Percentiles rank a stretch among this genome's conserved stretches.
Conservation (phyloP, 2,329 filamentous ascomycete species). For the Sphaerostilbella broomeana region DNA sequence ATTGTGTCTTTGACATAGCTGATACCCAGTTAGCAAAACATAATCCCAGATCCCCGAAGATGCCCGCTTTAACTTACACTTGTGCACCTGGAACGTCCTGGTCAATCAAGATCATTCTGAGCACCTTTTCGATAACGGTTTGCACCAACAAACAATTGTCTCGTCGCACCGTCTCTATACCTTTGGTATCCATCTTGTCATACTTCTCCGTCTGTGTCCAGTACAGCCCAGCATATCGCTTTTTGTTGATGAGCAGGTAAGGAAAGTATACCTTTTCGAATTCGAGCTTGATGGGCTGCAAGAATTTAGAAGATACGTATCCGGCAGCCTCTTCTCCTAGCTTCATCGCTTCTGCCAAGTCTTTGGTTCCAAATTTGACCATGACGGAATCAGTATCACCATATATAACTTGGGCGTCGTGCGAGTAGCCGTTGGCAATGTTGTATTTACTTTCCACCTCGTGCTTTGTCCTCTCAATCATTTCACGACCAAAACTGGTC, state of each 20-base stretch:
- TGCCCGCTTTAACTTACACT: slow-evolving; percentile 57
- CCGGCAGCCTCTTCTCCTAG: slow-evolving; percentile 88
- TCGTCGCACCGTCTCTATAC: slow-evolving; percentile 94
- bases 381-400: slow-evolving; percentile 99
- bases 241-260: slow-evolving; percentile 98
- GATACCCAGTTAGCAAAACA: slow-evolving; percentile 30
- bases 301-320: slow-evolving; percentile 84
- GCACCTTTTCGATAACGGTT: slow-evolving; percentile 92
- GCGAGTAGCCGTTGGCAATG: slow-evolving; percentile 87
- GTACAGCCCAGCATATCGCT: slow-evolving; percentile 94
- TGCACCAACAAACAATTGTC: slow-evolving; percentile 95
- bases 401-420: slow-evolving; percentile 96
- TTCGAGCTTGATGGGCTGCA: slow-evolving; percentile 96
- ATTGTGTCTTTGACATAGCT: slow-evolving; percentile 97
- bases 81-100: slow-evolving; percentile 84
- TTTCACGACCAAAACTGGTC: slow-evolving; percentile 92
- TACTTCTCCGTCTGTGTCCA: slow-evolving; percentile 93
- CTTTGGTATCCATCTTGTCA: slow-evolving; percentile 99
- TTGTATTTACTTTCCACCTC: slow-evolving; percentile 88
- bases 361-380: slow-evolving; percentile 93
- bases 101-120: slow-evolving; percentile 93
- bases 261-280: slow-evolving; percentile 99
- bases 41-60: not conserved
- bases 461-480: slow-evolving; percentile 98
- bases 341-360: slow-evolving; percentile 85